Evolutionary conservation across 495 filamentous ascomycete species (phyloP).

Genomic region (Talaromyces borbonicus): DNA sequence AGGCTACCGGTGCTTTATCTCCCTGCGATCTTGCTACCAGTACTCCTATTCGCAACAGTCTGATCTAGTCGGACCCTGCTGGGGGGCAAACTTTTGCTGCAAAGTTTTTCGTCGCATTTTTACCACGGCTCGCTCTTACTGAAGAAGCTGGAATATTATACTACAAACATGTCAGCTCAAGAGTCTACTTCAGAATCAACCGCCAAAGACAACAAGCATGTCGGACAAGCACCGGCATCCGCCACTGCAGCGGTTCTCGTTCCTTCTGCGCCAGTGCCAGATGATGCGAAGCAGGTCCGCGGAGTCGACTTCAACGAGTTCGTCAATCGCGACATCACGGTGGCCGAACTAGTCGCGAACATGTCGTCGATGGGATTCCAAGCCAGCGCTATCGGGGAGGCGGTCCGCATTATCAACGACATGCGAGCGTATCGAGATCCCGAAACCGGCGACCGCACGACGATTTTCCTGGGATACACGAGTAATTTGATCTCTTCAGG

Average conservation of each 20-base stretch:
- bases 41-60: too few species aligned
- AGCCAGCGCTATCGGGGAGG: constrained; percentile 74
- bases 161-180: not conserved
- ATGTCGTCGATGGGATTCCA: constrained; percentile 90
- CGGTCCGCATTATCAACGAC: constrained; percentile 79
- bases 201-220: not conserved
- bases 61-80: too few species aligned
- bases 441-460: constrained; percentile 62
- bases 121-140: not conserved
- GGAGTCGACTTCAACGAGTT: constrained; percentile 87
- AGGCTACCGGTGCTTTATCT: too few species aligned
- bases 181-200: not conserved
- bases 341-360: constrained; percentile 69
- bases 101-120: not conserved
- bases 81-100: not conserved
- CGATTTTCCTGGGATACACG: constrained; percentile 95
- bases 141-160: not conserved
- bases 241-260: constrained; percentile 83
- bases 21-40: too few species aligned
- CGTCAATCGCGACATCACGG: constrained; percentile 63
- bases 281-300: constrained; percentile 58
- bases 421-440: constrained; percentile 78
- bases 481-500: constrained; percentile 96
- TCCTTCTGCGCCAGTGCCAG: constrained; percentile 72
- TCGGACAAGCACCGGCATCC: constrained; percentile 39